These are phyloP conservation scores for Nannizziopsis barbatae DNA, from an alignment of 2,329 filamentous ascomycete genomes.

Conservation along the genomic window DNA sequence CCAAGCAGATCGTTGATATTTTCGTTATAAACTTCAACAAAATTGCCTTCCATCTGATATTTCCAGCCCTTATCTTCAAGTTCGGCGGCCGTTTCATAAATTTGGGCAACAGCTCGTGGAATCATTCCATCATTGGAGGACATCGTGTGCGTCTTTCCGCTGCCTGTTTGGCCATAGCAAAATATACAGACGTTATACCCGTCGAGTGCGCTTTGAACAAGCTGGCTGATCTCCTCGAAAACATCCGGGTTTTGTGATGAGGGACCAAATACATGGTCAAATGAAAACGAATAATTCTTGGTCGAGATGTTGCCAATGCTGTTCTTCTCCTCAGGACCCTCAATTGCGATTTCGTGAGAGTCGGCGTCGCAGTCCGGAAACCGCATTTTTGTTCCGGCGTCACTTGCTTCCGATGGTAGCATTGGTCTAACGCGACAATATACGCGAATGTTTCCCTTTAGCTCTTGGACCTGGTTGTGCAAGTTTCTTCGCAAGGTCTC, in stretches of 20 bases:
- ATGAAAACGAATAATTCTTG: slow-evolving; percentile 75
- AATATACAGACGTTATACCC: slow-evolving; percentile 99
- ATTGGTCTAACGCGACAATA: slow-evolving; percentile 90
- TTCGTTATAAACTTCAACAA: slow-evolving; percentile 97
- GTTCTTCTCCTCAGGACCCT: slow-evolving; percentile 72
- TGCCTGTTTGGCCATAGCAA: slow-evolving; percentile 94
- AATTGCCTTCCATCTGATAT: slow-evolving; percentile 88
- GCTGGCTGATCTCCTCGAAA: slow-evolving; percentile 91
- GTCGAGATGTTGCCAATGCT: slow-evolving; percentile 64
- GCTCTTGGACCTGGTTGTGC: slow-evolving; percentile 94
- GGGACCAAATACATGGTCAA: slow-evolving; percentile 85
- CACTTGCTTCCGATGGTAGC: slow-evolving; percentile 45
- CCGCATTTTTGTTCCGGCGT: slow-evolving; percentile 58
- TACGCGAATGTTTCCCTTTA: slow-evolving; percentile 96
- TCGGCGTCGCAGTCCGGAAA: slow-evolving; percentile 74
- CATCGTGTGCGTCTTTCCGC: slow-evolving; percentile 96
- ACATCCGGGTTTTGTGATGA: slow-evolving; percentile 68
- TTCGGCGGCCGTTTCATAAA: slow-evolving; percentile 75
- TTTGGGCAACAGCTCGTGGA: slow-evolving; percentile 80
- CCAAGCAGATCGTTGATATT: slow-evolving; percentile 84
- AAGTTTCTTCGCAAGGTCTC: slow-evolving; percentile 82
- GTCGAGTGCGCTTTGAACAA: slow-evolving; percentile 91
- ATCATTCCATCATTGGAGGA: slow-evolving; percentile 88
- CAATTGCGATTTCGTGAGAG: slow-evolving; percentile 72
- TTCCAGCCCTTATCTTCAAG: slow-evolving; percentile 86